Percentiles rank a stretch among this genome's conserved stretches.
Conservation (phyloP, 2,329 filamentous ascomycete species). For the Bipolaris zeicola region DNA sequence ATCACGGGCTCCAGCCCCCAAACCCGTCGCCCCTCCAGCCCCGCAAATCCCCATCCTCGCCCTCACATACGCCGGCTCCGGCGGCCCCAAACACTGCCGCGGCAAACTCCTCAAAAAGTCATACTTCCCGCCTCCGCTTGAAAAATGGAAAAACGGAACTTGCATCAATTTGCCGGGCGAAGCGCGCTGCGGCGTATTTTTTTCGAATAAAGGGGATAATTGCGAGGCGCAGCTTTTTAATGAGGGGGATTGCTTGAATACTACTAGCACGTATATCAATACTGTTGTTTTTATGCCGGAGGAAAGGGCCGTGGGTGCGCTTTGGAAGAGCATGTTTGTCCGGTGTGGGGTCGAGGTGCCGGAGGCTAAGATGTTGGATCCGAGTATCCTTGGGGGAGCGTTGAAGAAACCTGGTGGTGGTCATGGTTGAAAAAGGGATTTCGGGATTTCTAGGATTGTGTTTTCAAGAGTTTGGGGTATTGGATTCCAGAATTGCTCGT, state of each 20-base stretch:
- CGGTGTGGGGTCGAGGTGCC: constrained; percentile 41
- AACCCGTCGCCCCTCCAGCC: background rate
- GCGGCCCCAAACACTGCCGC: constrained; percentile 45
- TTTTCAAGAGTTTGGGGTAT: background rate
- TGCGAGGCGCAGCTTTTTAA: constrained; percentile 46
- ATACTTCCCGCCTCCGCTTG: constrained; percentile 30
- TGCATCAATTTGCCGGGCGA: constrained; percentile 40
- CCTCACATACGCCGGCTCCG: constrained; percentile 39
- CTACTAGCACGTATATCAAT: constrained; percentile 36
- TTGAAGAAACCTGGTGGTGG: constrained; percentile 33
- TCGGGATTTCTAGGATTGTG: background rate
- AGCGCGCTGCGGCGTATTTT: constrained; percentile 44
- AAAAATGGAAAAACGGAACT: constrained; percentile 37
- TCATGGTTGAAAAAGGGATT: constrained; percentile 20
- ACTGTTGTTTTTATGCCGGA: constrained; percentile 47
- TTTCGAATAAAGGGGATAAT: constrained; percentile 40
- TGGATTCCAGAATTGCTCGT: constrained; percentile 1
- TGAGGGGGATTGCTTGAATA: constrained; percentile 37
- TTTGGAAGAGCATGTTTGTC: constrained; percentile 46
- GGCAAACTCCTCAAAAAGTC: constrained; percentile 38
- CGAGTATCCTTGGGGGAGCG: constrained; percentile 33
- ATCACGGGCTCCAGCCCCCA: constrained; percentile 12
- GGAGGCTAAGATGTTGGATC: constrained; percentile 38
- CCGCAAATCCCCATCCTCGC: constrained; percentile 39
- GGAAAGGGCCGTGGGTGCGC: constrained; percentile 38